phyloP scores from a whole-genome alignment of 163 green algal species.

The Chlamydomonas reinhardtii region DNA sequence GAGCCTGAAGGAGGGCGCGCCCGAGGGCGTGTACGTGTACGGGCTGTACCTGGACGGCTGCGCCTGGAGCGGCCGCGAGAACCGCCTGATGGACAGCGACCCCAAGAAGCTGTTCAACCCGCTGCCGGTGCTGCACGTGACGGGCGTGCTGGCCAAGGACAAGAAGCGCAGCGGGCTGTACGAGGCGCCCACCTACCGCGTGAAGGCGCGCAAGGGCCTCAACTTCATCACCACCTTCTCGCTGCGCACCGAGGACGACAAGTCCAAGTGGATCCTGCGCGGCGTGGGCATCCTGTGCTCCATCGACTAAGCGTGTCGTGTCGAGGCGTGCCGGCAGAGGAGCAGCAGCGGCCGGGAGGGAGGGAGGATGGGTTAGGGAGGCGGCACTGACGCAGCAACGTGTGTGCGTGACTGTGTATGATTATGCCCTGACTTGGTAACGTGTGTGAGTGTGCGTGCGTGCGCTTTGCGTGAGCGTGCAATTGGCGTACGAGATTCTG shows the following conservation, averaged over 20 bases:
- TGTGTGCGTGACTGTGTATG: no score
- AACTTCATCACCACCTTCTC: slow-evolving; percentile 93
- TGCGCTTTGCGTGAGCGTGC: no score
- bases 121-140: slow-evolving; percentile 86
- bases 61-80: slow-evolving; percentile 86
- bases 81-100: slow-evolving; percentile 89
- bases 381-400: no score
- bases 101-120: slow-evolving; percentile 92
- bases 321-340: no score
- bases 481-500: no score
- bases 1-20: slow-evolving; percentile 80
- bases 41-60: slow-evolving; percentile 94
- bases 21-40: slow-evolving; percentile 94
- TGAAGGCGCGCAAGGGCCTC: slow-evolving; percentile 85
- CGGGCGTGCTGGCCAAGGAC: slow-evolving; percentile 82
- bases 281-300: slow-evolving; percentile 88
- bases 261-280: slow-evolving; percentile 90
- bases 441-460: no score
- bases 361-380: no score
- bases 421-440: no score
- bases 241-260: slow-evolving; percentile 89
- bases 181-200: slow-evolving; percentile 88
- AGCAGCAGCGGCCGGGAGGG: no score
- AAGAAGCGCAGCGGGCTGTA: slow-evolving; percentile 80
- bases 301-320: slow-evolving; percentile 74